Evolutionary conservation across 345 rosid species (phyloP), one percentile per base, ranked within the genome.

Genomic region (Citrus glauca): DNA sequence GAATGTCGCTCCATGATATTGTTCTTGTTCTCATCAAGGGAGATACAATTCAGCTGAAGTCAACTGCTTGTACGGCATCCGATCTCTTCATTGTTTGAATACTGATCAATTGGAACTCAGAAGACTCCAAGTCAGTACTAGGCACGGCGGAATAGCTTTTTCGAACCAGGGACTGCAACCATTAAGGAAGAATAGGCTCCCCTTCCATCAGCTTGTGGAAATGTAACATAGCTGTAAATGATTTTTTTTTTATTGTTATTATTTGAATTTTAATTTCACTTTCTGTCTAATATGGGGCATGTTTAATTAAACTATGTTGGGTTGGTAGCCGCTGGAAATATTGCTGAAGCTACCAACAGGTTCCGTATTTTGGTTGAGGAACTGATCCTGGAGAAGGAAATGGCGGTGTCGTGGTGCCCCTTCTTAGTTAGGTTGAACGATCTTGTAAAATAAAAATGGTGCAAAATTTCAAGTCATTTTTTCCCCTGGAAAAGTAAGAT

Each of bases 141-240:
- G 56, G 68, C 70, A 25, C 22, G 13, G 13, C 14, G 28, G 60
- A 69, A 32, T 24, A 22, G 53, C 40, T 40, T 38, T 28, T 82
- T 61, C 38, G 19, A 48, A 59, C 35, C 59, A 70, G 74, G 70
- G 74, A 59, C 38, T 14, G 53, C 37, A 0, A 10, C 30, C 64
- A 64, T 62, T 19, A 19, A 28, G 11, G 60, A 56, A 69, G 32
- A 72, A 64, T 33, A 7, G 14, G 6, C 11, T 27, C 30, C 45
- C 33, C 50, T 45, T 50, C 38, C 71, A 28, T 38, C 45, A 62
- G 74, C 55, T 32, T 32, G 24, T 5, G 71, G 53, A 27, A 68
- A 63, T 87, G 86, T 85, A 79, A 38, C 81, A 82, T 84, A 79
- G 61, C 55, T 79, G 81, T 77, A 80, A 65, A 70, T 73, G 42